Base-by-base conservation (phyloP, 2,329 filamentous ascomycete species). In the Cercospora nicotianae region DNA sequence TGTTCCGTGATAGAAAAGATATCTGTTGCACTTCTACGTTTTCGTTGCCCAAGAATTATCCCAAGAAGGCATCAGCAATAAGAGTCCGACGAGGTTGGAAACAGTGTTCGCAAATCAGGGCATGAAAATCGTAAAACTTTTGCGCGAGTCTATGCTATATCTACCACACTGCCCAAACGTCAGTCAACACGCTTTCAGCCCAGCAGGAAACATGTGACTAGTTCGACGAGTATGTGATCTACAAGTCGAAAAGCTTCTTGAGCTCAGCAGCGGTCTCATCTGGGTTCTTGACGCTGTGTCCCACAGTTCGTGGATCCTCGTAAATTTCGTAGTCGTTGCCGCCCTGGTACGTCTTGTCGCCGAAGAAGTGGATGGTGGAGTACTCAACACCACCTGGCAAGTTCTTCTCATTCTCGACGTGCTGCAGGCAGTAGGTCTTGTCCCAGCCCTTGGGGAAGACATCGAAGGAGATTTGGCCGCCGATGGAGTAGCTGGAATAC, bases 291-390 rank as follows among this genome's bases (percentile, higher is more conserved):
- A 98, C 95, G 28, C 89, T 85, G 82, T 99, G 95, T 1, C 95
- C 95, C 68, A 91, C 89, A 39, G 92, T 96, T 77, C 94, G 86
- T 64, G 86, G 77, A 79, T 98, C 94, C 72, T 83, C 85, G 81
- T 90, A 98, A 78, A 99, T 97, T 84, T 98, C 94, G 79, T 90
- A 94, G 82, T 99, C 95, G 80, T 98, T 99, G 70, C 95, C 95
- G 71, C 95, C 94, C 79, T 90, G 82, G 78, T 88, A 89, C 28
- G 92, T 92, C 89, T 98, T 99, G 86, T 99, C 95, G 72, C 95
- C 95, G 77, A 98, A 99, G 87, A 98, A 98, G 85, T 98, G 95
- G 74, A 98, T 91, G 55, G 87, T 94, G 74, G 88, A 92, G 85
- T 94, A 98, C 26, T 89, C 83, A 71, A 96, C 84, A 70, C 90